Evolutionary conservation across 345 rosid genomes (phyloP).

Genomic region (Citrus sp.): DNA sequence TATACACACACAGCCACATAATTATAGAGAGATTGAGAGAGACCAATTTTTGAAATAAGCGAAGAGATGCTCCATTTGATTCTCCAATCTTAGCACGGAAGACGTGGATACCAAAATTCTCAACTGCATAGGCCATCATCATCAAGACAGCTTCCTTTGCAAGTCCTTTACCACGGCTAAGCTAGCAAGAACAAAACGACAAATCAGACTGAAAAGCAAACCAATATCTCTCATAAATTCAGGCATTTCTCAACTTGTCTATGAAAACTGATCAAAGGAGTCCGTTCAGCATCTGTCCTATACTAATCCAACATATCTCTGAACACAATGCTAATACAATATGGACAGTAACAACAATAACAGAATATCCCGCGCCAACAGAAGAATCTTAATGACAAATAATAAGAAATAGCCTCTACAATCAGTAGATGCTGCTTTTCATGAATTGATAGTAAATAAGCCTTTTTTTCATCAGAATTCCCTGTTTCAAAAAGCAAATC

Average conservation of each 20-base stretch:
- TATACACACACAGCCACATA: not conserved
- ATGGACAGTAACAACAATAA: not conserved
- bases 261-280: not conserved
- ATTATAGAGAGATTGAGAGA: conserved; percentile 17
- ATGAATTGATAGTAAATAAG: not conserved
- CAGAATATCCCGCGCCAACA: not conserved
- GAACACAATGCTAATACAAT: not conserved
- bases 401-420: not conserved
- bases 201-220: conserved; percentile 13
- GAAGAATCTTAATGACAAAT: not conserved
- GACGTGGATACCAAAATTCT: conserved; percentile 52
- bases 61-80: conserved; percentile 67
- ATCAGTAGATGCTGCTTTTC: not conserved
- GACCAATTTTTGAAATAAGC: conserved; percentile 75
- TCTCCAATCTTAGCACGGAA: conserved; percentile 85
- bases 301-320: not conserved
- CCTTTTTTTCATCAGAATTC: not conserved
- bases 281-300: not conserved
- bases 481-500: not conserved
- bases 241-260: not conserved
- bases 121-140: conserved; percentile 86
- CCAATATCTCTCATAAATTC: not conserved
- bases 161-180: conserved; percentile 89
- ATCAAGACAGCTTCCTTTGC: conserved; percentile 82
- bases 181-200: conserved; percentile 40